Evolutionary conservation across 148 eudicot genomes (phyloP), one percentile per base, ranked within the genome.

Genomic region (Rheum nobile): DNA sequence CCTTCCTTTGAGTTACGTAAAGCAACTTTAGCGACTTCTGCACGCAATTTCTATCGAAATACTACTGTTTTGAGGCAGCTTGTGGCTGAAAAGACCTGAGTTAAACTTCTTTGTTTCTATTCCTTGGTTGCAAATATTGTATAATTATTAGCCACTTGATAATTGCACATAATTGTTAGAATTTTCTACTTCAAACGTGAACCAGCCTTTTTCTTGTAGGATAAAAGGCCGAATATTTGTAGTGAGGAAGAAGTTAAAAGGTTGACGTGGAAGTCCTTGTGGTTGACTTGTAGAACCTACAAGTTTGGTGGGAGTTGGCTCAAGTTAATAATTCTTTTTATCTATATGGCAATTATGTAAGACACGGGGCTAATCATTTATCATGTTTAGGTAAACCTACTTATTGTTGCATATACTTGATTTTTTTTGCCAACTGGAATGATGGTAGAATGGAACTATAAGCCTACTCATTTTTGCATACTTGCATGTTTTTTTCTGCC

Each of bases 301-400:
- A 24, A 57, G 31, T 28, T 57, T 57, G 65, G 65, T 24, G 65
- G 31, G 32, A 57, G 65, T 57, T 65, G 22, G 38, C 39, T 65
- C 9, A 57, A 57, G 22, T 29, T 65, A 65, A 8, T 31, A 65
- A 65, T 65, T 65, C 8, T 32, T 65, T 65, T 13, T 6, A 31
- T 65, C 22, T 65, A 41, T 16, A 14, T 65, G 70, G 39, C 70
- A 14, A 32, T 65, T 13, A 32, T 32, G 39, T 34, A 65, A 31
- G 70, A 65, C 70, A 65, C 70, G 70, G 32, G 6, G 41, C 70
- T 32, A 65, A 65, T 65, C 70, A 32, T 65, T 65, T 31, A 65
- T 65, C 70, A 65, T 65, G 39, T 14, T 65, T 65, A 65, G 70
- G 70, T 32, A 31, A 31, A 34, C 41, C 70, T 31, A 65, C 39